Evolutionary conservation across 176 grass and related monocot species (phyloP), one percentile per base, ranked within the genome.

Genomic region (Rhynchospora breviuscula): DNA sequence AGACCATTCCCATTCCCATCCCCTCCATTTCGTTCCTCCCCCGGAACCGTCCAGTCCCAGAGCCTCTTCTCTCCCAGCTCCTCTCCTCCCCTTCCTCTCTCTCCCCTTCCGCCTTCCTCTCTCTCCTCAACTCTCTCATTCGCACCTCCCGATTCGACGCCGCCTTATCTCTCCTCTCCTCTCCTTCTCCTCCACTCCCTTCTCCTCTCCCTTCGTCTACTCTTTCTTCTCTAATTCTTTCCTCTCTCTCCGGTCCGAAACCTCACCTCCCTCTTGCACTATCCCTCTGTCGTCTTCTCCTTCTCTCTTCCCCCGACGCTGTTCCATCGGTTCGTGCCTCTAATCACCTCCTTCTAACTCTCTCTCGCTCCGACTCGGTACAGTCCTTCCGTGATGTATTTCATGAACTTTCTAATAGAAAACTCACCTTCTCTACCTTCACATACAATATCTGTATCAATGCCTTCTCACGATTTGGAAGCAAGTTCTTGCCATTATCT

Each of bases 391-490:
- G 84, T 43, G 60, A 83, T 14, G 71, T 94, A 85, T 94, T 98
- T 83, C 92, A 93, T 17, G 89, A 98, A 89, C 81, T 98, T 85
- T 85, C 87, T 17, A 69, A 70, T 12, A 91, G 86, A 62, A 87
- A 91, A 21, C 80, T 93, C 12, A 68, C 87, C 60, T 84, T 93
- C 43, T 88, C 94, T 48, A 47, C 85, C 4, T 86, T 92, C 86
- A 79, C 87, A 75, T 98, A 91, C 72, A 98, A 98, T 79, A 85
- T 98, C 13, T 94, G 90, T 74, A 94, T 98, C 86, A 86, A 98
- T 46, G 92, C 95, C 12, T 94, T 93, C 48, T 88, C 90, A 26
- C 87, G 88, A 54, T 98, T 90, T 84, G 88, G 89, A 66, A 72
- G 82, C 78, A 59, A n/a, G 26, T 82, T 82, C 61, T 67, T 94